phyloP scores from a whole-genome alignment of 306 rosid genomes.

The Pterocarpus macrocarpus region DNA sequence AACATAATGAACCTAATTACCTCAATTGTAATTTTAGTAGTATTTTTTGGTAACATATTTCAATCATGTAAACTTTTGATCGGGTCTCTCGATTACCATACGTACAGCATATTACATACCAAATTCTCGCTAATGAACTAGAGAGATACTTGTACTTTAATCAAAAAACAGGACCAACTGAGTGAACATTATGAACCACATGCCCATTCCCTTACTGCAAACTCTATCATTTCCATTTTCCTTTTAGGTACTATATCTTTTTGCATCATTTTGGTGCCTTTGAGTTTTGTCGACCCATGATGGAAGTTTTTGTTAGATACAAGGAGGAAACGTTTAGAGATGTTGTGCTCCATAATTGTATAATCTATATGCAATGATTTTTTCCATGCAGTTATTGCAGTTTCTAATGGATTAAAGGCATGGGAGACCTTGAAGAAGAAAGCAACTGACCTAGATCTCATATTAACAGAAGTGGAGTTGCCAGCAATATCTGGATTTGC shows the following conservation, averaged over 20 bases:
- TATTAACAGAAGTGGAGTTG: conserved; percentile 79
- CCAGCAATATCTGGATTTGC: conserved; percentile 82
- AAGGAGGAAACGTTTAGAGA: neutral
- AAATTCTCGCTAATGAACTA: neutral
- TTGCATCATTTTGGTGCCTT: neutral
- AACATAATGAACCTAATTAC: neutral
- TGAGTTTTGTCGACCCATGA: neutral
- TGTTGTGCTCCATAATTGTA: neutral
- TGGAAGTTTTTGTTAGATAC: neutral
- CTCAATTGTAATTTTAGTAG: neutral
- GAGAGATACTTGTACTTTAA: no score
- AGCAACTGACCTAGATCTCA: conserved; percentile 65
- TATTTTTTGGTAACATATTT: neutral
- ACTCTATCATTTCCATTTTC: neutral
- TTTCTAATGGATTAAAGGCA: conserved; percentile 75
- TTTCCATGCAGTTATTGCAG: conserved; percentile 67
- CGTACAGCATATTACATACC: no score
- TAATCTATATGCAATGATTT: neutral
- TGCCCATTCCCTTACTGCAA: no score
- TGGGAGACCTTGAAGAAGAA: conserved; percentile 75
- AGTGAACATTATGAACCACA: no score
- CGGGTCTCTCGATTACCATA: no score
- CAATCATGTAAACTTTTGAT: neutral
- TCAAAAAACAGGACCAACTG: no score
- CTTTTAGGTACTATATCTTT: neutral